phyloP scores from a whole-genome alignment of 2,329 filamentous ascomycete genomes.

The Monosporascus sp. region DNA sequence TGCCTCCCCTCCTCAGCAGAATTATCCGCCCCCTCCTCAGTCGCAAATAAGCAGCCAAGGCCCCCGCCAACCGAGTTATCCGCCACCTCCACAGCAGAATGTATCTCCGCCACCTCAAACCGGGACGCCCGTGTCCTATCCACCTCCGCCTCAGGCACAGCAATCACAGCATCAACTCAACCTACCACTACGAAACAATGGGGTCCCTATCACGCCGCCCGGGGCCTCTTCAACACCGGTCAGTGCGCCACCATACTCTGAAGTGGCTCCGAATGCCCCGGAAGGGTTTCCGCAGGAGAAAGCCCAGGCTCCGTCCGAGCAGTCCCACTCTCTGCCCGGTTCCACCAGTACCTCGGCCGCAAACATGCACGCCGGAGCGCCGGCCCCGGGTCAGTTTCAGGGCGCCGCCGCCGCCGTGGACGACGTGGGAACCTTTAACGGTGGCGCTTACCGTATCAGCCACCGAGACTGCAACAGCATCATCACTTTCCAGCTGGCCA shows the following conservation, averaged over 20 bases:
- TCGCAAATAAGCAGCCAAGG: conserved; percentile 8
- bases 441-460: conserved; percentile 87
- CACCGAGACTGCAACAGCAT: conserved; percentile 90
- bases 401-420: conserved; percentile 63
- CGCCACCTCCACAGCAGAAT: conserved; percentile 24
- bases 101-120: conserved; percentile 33
- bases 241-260: conserved; percentile 19
- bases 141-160: conserved; percentile 27
- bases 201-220: conserved; percentile 22
- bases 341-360: conserved; percentile 20
- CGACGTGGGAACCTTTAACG: conserved; percentile 95
- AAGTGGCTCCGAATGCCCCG: conserved; percentile 15
- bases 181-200: conserved; percentile 33
- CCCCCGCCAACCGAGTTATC: conserved; percentile 22
- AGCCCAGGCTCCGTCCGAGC: conserved; percentile 8
- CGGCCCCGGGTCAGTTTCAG: conserved; percentile 51
- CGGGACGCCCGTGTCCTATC: conserved; percentile 26
- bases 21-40: conserved; percentile 9
- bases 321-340: conserved; percentile 10
- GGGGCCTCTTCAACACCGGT: conserved; percentile 10
- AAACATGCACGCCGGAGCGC: conserved; percentile 33
- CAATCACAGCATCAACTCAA: conserved; percentile 25
- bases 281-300: conserved; percentile 30
- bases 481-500: conserved; percentile 81
- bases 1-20: conserved; percentile 19